These are phyloP conservation scores for Apiotrichum montevideense DNA, from an alignment of 1,284 basidiomycete genomes.

Conservation along the genomic window DNA sequence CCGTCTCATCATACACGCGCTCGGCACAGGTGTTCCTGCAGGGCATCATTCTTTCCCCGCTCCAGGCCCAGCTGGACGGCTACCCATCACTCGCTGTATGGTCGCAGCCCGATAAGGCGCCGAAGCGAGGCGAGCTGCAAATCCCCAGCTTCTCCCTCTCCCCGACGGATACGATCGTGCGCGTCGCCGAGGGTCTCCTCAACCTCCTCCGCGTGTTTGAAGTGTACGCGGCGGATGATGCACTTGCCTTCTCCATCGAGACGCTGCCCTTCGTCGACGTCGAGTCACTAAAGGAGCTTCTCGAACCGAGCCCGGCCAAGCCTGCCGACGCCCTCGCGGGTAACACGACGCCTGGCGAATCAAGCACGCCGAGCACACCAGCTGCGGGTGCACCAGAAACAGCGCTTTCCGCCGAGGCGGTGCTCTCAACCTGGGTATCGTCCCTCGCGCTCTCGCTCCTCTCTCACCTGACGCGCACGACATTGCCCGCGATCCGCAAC, in stretches of 20 bases:
- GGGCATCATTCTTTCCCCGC: slow-evolving; percentile 73
- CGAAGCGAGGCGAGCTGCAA: slow-evolving; percentile 55
- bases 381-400: background rate
- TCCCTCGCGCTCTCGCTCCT: slow-evolving; percentile 77
- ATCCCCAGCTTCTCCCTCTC: slow-evolving; percentile 92
- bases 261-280: slow-evolving; percentile 66
- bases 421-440: slow-evolving; percentile 81
- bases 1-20: slow-evolving; percentile 63
- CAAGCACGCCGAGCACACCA: background rate
- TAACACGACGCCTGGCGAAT: background rate
- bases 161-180: slow-evolving; percentile 79
- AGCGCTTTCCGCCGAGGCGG: slow-evolving; percentile 57
- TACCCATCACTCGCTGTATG: slow-evolving; percentile 70
- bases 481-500: slow-evolving; percentile 58
- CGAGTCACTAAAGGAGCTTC: slow-evolving; percentile 50
- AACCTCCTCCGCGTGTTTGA: slow-evolving; percentile 92
- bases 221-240: slow-evolving; percentile 85
- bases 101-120: slow-evolving; percentile 50
- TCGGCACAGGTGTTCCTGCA: slow-evolving; percentile 72
- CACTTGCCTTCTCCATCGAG: slow-evolving; percentile 78
- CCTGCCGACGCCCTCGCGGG: slow-evolving; percentile 8
- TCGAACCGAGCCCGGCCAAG: slow-evolving; percentile 47
- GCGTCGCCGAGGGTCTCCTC: slow-evolving; percentile 83
- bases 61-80: slow-evolving; percentile 64
- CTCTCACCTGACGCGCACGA: slow-evolving; percentile 59